phyloP scores from a whole-genome alignment of 2,329 filamentous ascomycete genomes.

The Colletotrichum eremochloae region DNA sequence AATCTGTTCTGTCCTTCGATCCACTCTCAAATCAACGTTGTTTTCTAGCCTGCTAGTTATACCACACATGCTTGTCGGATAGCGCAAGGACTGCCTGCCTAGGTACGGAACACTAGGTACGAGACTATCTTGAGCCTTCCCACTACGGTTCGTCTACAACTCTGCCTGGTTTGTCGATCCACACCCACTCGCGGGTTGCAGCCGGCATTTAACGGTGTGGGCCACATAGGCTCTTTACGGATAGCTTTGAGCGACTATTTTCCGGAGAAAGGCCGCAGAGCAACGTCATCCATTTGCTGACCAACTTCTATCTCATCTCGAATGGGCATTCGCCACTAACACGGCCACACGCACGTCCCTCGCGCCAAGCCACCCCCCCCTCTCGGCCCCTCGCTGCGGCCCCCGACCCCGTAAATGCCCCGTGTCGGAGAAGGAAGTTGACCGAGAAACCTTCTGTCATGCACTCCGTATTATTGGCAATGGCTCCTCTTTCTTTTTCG shows the following conservation, averaged over 20 bases:
- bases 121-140: background rate
- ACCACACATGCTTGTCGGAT: background rate
- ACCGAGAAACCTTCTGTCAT: background rate
- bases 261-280: background rate
- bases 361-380: no score
- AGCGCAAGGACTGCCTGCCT: background rate
- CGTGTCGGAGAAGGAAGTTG: conserved; percentile 2
- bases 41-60: background rate
- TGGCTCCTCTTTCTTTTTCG: background rate
- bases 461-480: background rate
- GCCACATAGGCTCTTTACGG: background rate
- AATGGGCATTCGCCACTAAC: background rate
- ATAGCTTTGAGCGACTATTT: background rate
- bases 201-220: background rate
- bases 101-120: background rate
- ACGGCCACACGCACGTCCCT: background rate
- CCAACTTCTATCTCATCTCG: background rate
- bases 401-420: background rate
- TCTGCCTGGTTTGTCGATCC: background rate
- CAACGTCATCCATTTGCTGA: background rate
- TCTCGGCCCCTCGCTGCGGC: background rate
- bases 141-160: background rate
- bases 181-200: background rate
- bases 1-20: background rate
- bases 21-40: background rate